Base-by-base conservation (phyloP, 179 eudicot genomes). In the Vitellaria paradoxa region DNA sequence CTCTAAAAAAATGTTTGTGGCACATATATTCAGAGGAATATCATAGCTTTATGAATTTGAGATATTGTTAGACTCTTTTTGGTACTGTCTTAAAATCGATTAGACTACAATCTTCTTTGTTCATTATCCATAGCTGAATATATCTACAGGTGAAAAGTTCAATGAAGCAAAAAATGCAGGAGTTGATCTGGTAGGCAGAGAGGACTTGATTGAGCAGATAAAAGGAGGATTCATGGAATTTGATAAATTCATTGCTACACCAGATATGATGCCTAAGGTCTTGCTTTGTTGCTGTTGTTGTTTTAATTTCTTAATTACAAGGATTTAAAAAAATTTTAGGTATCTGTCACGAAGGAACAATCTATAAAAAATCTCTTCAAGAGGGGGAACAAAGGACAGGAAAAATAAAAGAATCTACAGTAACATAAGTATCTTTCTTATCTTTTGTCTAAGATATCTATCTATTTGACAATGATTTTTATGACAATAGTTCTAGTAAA, bases 181-280 rank as follows among this genome's bases (percentile, higher is more conserved):
- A 81, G 99, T 98, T 17, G 99, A 96, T 88, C 56, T 96, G 61
- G 96, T 93, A 74, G 99, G 99, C 69, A 98, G 99, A 77, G 98
- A 96, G 59, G 98, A 96, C 73, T 86, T 96, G 88, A 96, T 96
- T 78, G 88, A 84, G 74, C 93, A 90, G 81, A 93, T 96, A 63
- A 92, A 93, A 84, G 93, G 85, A 68, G 98, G 99, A 77, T 96
- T 93, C 85, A 90, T 96, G 98, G 98, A 93, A 71, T 96, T 96
- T 73, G 99, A 96, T 82, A 93, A 93, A 83, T 81, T 96, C 50
- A 92, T 96, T 88, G 99, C 99, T 65, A 90, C 97, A 74, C 97
- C 99, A 21, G 99, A 96, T 84, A 96, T 96, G 99, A 96, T 96
- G 99, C 94, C 98, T 42, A 93, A 96, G 99, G 99, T 96, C 65